Conservation (phyloP, 2,329 filamentous ascomycete species). For the Colletotrichum orchidophilum region DNA sequence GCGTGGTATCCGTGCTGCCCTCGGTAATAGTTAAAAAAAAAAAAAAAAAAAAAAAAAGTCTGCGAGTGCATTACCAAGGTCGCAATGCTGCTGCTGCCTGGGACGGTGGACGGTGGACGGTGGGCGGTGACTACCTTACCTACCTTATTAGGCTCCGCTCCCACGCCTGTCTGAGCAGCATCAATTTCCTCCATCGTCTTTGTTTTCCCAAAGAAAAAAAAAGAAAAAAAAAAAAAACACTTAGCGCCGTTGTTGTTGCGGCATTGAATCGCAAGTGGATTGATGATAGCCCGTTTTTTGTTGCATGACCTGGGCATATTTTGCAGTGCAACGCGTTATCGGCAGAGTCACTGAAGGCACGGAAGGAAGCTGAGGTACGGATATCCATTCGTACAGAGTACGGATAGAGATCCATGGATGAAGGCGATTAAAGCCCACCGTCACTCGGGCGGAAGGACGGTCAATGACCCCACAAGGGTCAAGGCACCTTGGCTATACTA, state of each 20-base stretch:
- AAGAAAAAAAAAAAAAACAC: too few species aligned
- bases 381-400: neutral
- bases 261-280: neutral
- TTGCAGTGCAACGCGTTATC: neutral
- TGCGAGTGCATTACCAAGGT: too few species aligned
- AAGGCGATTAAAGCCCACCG: neutral
- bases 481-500: too few species aligned
- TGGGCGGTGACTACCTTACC: too few species aligned
- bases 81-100: neutral
- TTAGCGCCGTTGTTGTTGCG: neutral
- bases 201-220: neutral
- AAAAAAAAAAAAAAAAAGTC: too few species aligned
- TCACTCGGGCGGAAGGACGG: too few species aligned
- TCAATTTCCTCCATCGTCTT: neutral
- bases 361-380: neutral
- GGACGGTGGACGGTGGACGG: neutral
- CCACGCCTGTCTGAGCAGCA: neutral
- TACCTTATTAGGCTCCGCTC: neutral
- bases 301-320: neutral
- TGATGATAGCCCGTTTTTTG: neutral
- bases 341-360: neutral
- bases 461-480: too few species aligned
- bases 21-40: too few species aligned
- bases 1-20: too few species aligned
- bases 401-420: neutral